phyloP scores from a whole-genome alignment of 1,284 basidiomycete genomes.

The Serendipita sp. region DNA sequence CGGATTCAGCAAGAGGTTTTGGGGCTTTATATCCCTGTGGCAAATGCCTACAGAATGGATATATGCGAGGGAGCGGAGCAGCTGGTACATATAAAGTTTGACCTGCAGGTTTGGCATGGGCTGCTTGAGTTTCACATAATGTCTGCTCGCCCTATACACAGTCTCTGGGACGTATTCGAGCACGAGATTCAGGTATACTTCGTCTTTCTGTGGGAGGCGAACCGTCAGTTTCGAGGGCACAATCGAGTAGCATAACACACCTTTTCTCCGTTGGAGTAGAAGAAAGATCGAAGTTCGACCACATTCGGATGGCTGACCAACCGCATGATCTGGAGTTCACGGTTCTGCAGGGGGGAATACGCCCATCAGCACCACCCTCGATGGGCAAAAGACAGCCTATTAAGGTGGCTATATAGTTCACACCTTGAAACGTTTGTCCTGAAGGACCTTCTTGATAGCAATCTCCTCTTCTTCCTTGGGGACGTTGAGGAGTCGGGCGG shows the following conservation, averaged over 20 bases:
- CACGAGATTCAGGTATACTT: constrained; percentile 98
- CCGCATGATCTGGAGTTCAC: constrained; percentile 99
- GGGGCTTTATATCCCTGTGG: constrained; percentile 98
- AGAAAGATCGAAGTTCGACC: constrained; percentile 94
- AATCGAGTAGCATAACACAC: constrained; percentile 29
- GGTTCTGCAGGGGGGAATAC: constrained; percentile 51
- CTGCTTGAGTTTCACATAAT: constrained; percentile 99
- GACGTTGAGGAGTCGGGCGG: constrained; percentile 56
- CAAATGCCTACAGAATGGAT: constrained; percentile 97
- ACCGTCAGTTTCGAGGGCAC: constrained; percentile 9
- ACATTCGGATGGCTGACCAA: constrained; percentile 96
- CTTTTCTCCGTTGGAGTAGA: constrained; percentile 99
- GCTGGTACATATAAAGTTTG: constrained; percentile 97
- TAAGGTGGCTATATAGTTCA: constrained; percentile 17
- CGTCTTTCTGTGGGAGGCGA: constrained; percentile 67
- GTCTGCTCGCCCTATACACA: constrained; percentile 94
- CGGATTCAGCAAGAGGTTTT: constrained; percentile 95
- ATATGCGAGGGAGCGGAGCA: constrained; percentile 92
- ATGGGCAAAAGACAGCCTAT: constrained; percentile 7
- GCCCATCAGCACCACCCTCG: constrained; percentile 6
- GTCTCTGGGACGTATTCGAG: constrained; percentile 99
- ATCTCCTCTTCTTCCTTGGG: constrained; percentile 68
- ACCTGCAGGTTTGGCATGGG: constrained; percentile 99
- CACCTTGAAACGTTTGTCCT: constrained; percentile 99
- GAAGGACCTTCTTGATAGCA: constrained; percentile 98